Base-by-base conservation (phyloP, 148 eudicot genomes). In the Bassia scoparia region DNA sequence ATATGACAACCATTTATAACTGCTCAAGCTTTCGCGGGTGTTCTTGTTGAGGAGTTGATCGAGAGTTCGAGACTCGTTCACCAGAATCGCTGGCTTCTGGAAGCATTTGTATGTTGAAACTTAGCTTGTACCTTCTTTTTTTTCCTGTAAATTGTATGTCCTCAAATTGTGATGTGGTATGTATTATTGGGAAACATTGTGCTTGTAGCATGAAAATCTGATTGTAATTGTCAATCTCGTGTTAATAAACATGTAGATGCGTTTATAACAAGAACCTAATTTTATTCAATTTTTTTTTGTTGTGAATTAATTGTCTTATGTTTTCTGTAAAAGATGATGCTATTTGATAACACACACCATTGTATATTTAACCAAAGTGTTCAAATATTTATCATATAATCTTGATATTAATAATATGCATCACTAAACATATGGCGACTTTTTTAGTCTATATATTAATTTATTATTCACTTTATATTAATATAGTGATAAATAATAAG, bases 51-150 rank as follows among this genome's bases (percentile, higher is more conserved):
- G 64, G 55, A 20, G 74, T 55, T 53, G 46, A 17, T 17, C 13
- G 64, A 44, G n/a, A n/a, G n/a, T n/a, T n/a, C 65, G 35, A 12
- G 58, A 70, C 56, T 69, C 55, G 4, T 59, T 24, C 24, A 46
- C 29, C 18, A 34, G 24, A 59, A 69, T 60, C 35, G 61, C 11
- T 43, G 55, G 26, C 61, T 59, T 70, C 48, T 66, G 79, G 38
- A 80, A 48, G 50, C 76, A 58, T 72, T 72, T 74, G 75, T 68
- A 76, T 60, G 72, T 76, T 68, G 56, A 60, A 76, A 68, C 73
- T 68, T 76, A 50, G 52, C 18, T 49, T 35, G 54, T 71, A 21
- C 16, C n/a, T n/a, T n/a, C n/a, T n/a, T n/a, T n/a, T n/a, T n/a
- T 66, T 29, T 66, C 30, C 27, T 55, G 71, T 43, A 56, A 34